Conservation (phyloP, 2,329 filamentous ascomycete genomes). For the Zymoseptoria brevis region DNA sequence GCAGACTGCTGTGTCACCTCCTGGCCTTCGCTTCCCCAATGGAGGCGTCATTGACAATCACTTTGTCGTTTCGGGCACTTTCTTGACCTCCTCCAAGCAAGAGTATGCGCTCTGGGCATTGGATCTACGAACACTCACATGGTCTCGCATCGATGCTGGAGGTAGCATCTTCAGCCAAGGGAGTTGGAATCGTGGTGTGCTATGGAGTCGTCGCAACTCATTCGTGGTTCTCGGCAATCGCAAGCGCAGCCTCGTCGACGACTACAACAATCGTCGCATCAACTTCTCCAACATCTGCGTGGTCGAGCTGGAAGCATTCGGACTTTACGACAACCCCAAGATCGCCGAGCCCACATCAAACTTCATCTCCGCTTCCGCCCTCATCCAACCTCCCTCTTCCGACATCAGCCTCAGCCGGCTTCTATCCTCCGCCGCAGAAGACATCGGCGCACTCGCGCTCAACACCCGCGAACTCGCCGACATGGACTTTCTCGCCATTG, state of each 20-base stretch:
- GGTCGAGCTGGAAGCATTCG: constrained; percentile 94
- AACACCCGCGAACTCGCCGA: constrained; percentile 78
- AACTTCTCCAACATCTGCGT: constrained; percentile 97
- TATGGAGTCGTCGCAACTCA: constrained; percentile 89
- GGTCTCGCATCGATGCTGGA: constrained; percentile 92
- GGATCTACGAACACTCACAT: constrained; percentile 78
- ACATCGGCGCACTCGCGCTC: constrained; percentile 74
- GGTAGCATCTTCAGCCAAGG: constrained; percentile 92
- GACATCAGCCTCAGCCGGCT: constrained; percentile 65
- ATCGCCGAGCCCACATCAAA: constrained; percentile 69
- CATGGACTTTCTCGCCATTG: constrained; percentile 92
- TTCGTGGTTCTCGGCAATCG: constrained; percentile 94
- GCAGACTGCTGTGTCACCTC: constrained; percentile 78
- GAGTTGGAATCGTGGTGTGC: constrained; percentile 91
- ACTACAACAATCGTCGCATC: constrained; percentile 95
- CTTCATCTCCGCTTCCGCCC: constrained; percentile 73
- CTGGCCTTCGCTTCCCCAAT: constrained; percentile 89
- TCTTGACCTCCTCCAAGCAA: constrained; percentile 94
- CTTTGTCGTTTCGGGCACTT: constrained; percentile 95
- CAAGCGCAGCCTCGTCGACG: constrained; percentile 87
- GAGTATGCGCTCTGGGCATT: constrained; percentile 96
- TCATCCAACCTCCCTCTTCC: constrained; percentile 33
- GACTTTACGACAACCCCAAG: constrained; percentile 90
- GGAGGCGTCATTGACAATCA: constrained; percentile 92
- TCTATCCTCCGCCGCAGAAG: constrained; percentile 70